Conservation (phyloP, 208 protist genomes). For the Lotmaria passim region DNA sequence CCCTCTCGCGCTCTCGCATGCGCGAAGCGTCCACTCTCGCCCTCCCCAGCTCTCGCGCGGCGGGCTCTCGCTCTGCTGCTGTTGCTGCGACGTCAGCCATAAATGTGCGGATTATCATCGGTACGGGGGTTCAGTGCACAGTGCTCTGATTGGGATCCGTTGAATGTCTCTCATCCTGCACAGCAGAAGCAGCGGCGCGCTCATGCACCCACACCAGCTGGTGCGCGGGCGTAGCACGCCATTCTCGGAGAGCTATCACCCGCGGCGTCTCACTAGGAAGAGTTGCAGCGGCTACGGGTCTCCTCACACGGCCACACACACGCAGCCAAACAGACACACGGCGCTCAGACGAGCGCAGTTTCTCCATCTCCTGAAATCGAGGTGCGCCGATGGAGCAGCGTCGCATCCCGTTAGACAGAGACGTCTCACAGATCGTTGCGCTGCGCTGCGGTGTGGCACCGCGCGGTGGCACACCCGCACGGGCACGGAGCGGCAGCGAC, state of each 20-base stretch:
- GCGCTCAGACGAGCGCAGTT: no score
- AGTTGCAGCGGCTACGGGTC: background rate
- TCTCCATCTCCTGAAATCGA: conserved; percentile 15
- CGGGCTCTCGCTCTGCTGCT: no score
- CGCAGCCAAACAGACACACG: no score
- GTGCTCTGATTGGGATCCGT: background rate
- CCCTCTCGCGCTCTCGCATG: no score
- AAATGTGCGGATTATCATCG: background rate
- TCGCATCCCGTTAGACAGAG: conserved; percentile 19
- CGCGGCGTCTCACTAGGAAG: background rate
- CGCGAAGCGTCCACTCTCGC: background rate
- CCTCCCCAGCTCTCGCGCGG: background rate
- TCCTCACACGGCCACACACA: no score
- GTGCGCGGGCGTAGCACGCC: no score
- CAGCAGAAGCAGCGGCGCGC: no score
- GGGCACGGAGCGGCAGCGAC: background rate
- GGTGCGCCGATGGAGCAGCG: conserved; percentile 2
- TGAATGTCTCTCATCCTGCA: background rate
- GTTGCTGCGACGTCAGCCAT: background rate
- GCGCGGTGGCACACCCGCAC: background rate
- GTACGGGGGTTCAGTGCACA: background rate
- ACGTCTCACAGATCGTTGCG: background rate
- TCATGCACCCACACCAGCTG: no score
- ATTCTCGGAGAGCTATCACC: no score
- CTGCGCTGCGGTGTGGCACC: background rate